Conservation (phyloP, 805 yeast genomes). For the Saccharomycopsis javanensis region DNA sequence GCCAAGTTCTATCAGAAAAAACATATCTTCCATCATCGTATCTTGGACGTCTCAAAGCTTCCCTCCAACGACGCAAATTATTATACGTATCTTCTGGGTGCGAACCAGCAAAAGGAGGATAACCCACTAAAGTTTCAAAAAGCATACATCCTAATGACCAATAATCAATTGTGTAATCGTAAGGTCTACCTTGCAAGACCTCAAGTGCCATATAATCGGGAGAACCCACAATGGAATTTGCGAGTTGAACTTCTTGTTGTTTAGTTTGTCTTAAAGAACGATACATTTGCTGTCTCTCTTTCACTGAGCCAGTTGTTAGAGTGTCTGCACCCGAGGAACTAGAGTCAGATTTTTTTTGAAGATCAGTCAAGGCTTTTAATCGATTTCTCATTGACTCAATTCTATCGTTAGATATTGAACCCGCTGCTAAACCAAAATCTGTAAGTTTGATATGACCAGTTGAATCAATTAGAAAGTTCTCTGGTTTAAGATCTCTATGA, state of each 20-base stretch:
- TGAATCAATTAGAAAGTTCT: conserved; percentile 80
- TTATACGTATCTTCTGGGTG: conserved; percentile 91
- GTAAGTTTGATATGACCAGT: conserved; percentile 89
- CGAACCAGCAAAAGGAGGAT: conserved; percentile 94
- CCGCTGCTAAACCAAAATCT: conserved; percentile 96
- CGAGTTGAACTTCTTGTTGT: conserved; percentile 61
- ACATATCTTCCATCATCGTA: conserved; percentile 86
- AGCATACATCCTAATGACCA: conserved; percentile 98
- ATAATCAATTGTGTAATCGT: conserved; percentile 94
- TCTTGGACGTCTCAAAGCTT: conserved; percentile 79
- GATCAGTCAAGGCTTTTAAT: conserved; percentile 62
- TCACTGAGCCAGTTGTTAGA: conserved; percentile 55
- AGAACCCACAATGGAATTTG: conserved; percentile 93
- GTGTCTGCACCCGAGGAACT: conserved; percentile 29
- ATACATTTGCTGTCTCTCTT: conserved; percentile 81
- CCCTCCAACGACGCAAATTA: conserved; percentile 87
- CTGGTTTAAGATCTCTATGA: conserved; percentile 95
- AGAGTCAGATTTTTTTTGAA: conserved; percentile 29
- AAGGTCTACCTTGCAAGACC: conserved; percentile 85
- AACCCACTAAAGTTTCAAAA: conserved; percentile 92
- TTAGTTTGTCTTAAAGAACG: conserved; percentile 52
- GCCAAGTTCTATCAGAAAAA: conserved; percentile 96
- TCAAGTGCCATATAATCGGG: conserved; percentile 99
- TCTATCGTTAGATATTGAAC: conserved; percentile 84
- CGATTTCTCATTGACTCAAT: conserved; percentile 83